Evolutionary conservation across 306 rosid genomes (phyloP).

Genomic region (cucumber (Cucumis sativus)): DNA sequence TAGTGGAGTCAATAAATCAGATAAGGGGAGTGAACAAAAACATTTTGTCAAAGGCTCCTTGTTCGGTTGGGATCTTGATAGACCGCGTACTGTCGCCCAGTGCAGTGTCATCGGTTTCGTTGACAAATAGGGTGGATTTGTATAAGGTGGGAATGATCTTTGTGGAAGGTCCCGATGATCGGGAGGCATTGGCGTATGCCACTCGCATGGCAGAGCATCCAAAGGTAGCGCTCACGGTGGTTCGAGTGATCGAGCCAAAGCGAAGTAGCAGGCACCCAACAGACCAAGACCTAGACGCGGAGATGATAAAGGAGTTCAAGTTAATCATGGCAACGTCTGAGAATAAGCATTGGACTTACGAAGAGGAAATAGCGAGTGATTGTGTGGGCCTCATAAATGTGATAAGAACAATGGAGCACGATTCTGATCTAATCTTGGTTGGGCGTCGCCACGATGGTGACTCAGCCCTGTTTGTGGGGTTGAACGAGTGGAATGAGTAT

Average conservation of each 20-base stretch:
- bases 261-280: neutral
- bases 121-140: neutral
- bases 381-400: conserved; percentile 28
- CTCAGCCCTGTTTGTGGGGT: conserved; percentile 25
- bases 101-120: neutral
- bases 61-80: conserved; percentile 41
- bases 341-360: conserved; percentile 17
- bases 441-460: conserved; percentile 39
- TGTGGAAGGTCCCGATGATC: conserved; percentile 47
- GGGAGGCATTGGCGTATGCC: conserved; percentile 30
- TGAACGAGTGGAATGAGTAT: conserved; percentile 40
- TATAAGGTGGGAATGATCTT: conserved; percentile 31
- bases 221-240: neutral
- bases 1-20: neutral
- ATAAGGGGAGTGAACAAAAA: conserved; percentile 36
- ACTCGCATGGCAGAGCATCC: conserved; percentile 10
- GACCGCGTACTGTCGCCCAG: conserved; percentile 19
- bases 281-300: conserved; percentile 5
- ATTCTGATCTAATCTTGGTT: conserved; percentile 32
- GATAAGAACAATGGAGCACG: conserved; percentile 20
- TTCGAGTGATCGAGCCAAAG: conserved; percentile 10
- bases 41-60: conserved; percentile 34
- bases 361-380: conserved; percentile 24
- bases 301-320: conserved; percentile 23
- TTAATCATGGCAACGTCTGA: neutral